phyloP scores from a whole-genome alignment of 2,329 filamentous ascomycete genomes.

The Macrophomina pseudophaseolina region DNA sequence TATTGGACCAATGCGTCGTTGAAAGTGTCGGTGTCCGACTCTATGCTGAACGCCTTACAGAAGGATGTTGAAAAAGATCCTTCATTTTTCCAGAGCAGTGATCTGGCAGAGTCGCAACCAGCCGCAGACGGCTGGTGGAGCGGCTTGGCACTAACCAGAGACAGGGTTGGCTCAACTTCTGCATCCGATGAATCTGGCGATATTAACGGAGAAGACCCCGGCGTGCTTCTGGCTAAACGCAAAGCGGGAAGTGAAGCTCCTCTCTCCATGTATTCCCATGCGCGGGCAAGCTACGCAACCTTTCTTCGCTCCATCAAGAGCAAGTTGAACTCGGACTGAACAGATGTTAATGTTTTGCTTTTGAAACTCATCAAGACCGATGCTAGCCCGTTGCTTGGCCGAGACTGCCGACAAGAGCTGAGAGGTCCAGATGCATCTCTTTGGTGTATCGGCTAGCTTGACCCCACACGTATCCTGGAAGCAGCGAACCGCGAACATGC shows the following conservation, averaged over 20 bases:
- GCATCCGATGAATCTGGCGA: conserved; percentile 28
- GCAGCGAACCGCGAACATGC: background rate
- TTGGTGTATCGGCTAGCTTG: conserved; percentile 21
- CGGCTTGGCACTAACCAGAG: conserved; percentile 42
- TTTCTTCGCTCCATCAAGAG: conserved; percentile 28
- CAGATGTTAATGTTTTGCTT: conserved; percentile 16
- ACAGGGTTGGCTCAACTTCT: conserved; percentile 28
- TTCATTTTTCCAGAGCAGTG: background rate
- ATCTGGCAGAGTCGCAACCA: background rate
- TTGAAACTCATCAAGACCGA: conserved; percentile 24
- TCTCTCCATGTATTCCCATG: conserved; percentile 37
- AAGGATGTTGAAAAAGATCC: background rate
- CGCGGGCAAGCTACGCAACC: conserved; percentile 28
- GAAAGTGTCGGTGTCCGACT: conserved; percentile 35
- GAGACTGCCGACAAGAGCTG: conserved; percentile 29
- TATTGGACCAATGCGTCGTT: conserved; percentile 55
- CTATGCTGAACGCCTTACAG: conserved; percentile 10
- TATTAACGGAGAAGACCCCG: conserved; percentile 30
- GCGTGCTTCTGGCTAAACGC: background rate
- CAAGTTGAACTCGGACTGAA: conserved; percentile 18
- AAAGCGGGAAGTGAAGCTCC: conserved; percentile 21
- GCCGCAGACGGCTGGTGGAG: background rate
- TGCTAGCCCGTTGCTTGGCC: conserved; percentile 26
- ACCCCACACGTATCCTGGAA: conserved; percentile 17
- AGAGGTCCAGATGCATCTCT: conserved; percentile 28